Evolutionary conservation across 129 eudicot species (phyloP).

Genomic region (Heracleum sosnowskyi): DNA sequence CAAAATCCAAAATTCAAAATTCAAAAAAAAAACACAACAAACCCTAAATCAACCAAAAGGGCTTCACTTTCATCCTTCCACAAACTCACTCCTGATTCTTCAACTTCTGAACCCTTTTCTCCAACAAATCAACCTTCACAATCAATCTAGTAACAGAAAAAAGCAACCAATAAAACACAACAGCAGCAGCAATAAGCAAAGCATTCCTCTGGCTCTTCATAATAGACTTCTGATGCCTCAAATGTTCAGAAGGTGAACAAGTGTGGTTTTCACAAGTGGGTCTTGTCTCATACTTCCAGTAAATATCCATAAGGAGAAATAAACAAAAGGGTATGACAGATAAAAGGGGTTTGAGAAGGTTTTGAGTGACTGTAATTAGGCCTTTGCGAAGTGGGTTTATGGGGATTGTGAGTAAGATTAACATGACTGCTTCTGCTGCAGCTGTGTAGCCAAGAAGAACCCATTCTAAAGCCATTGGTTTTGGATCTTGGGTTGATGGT

Average conservation of each 20-base stretch:
- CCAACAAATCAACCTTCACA: slow-evolving; percentile 56
- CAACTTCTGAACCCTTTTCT: slow-evolving; percentile 51
- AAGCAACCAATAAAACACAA: slow-evolving; percentile 74
- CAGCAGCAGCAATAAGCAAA: slow-evolving; percentile 59
- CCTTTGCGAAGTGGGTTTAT: slow-evolving; percentile 64
- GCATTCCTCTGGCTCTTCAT: slow-evolving; percentile 93
- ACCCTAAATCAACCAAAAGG: neutral
- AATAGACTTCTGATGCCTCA: slow-evolving; percentile 84
- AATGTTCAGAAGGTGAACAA: slow-evolving; percentile 69
- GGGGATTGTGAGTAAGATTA: slow-evolving; percentile 65
- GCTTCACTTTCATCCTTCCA: neutral
- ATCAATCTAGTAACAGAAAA: slow-evolving; percentile 65
- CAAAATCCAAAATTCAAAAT: neutral
- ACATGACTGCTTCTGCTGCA: slow-evolving; percentile 77
- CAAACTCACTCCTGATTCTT: slow-evolving; percentile 45
- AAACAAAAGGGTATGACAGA: slow-evolving; percentile 80
- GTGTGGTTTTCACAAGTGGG: slow-evolving; percentile 48
- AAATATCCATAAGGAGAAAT: slow-evolving; percentile 62
- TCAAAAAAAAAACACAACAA: too few species aligned
- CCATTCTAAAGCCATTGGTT: slow-evolving; percentile 84
- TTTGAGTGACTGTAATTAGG: slow-evolving; percentile 51
- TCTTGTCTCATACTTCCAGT: slow-evolving; percentile 87
- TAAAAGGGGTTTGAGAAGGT: slow-evolving; percentile 69
- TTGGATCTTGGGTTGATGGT: neutral
- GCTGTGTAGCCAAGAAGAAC: slow-evolving; percentile 86